Evolutionary conservation across 495 filamentous ascomycete species (phyloP).

Genomic region (Penicillium pulvis): DNA sequence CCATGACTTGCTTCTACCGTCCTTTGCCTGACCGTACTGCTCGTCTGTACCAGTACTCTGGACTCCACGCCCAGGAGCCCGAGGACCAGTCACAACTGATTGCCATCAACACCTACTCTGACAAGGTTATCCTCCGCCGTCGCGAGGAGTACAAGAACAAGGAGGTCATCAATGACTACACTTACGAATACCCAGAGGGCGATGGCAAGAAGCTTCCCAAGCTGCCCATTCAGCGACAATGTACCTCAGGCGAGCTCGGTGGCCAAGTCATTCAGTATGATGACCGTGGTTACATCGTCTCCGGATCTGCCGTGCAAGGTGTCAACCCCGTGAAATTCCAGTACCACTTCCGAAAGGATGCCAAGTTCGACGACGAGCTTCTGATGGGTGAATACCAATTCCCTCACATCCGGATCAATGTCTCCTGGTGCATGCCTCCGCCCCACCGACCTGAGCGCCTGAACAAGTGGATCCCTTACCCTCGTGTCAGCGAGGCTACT

Average conservation of each 20-base stretch:
- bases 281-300: slow-evolving; percentile 7
- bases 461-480: slow-evolving; percentile 10
- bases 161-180: slow-evolving; percentile 4
- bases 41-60: slow-evolving; percentile 7
- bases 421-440: slow-evolving; percentile 8
- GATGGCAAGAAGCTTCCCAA: slow-evolving; percentile 8
- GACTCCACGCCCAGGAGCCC: slow-evolving; percentile 2
- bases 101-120: slow-evolving; percentile 9
- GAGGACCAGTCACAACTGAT: slow-evolving; percentile 3
- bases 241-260: neutral
- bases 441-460: slow-evolving; percentile 6
- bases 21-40: slow-evolving; percentile 2
- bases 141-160: slow-evolving; percentile 11
- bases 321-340: slow-evolving; percentile 7
- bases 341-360: slow-evolving; percentile 4
- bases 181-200: neutral
- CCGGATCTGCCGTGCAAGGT: slow-evolving; percentile 8
- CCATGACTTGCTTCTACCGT: slow-evolving; percentile 6
- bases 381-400: slow-evolving; percentile 4
- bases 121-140: slow-evolving; percentile 3
- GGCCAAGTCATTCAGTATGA: slow-evolving; percentile 10
- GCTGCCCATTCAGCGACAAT: slow-evolving; percentile 8
- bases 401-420: slow-evolving; percentile 8
- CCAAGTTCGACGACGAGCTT: slow-evolving; percentile 10
- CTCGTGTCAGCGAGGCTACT: slow-evolving; percentile 4